Evolutionary conservation across 2,329 filamentous ascomycete species (phyloP).

Genomic region (Periconia digitata): DNA sequence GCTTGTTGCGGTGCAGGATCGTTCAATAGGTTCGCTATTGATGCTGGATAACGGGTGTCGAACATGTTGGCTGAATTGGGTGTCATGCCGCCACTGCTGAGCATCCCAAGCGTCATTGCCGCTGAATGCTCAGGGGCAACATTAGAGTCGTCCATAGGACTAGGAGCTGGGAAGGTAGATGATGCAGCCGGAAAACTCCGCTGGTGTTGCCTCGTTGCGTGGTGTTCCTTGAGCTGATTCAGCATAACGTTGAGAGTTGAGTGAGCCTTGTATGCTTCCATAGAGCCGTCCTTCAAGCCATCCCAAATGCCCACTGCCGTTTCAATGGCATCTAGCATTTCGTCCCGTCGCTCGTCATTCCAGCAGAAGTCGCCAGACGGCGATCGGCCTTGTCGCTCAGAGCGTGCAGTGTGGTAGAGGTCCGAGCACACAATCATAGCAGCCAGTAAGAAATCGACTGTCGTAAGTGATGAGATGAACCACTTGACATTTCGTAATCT

Average conservation of each 20-base stretch:
- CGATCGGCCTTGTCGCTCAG: slow-evolving; percentile 43
- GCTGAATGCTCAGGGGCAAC: slow-evolving; percentile 62
- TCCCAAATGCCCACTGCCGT: slow-evolving; percentile 79
- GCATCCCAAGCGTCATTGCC: slow-evolving; percentile 70
- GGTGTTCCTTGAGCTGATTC: slow-evolving; percentile 66
- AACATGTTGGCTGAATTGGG: slow-evolving; percentile 50
- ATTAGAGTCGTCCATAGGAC: slow-evolving; percentile 57
- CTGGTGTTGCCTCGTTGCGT: slow-evolving; percentile 27
- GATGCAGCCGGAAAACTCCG: slow-evolving; percentile 35
- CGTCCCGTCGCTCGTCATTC: slow-evolving; percentile 57
- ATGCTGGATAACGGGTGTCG: slow-evolving; percentile 41
- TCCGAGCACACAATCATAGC: slow-evolving; percentile 84
- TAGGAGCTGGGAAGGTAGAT: slow-evolving; percentile 29
- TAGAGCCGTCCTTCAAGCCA: slow-evolving; percentile 71
- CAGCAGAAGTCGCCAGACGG: slow-evolving; percentile 45
- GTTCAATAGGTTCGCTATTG: slow-evolving; percentile 42
- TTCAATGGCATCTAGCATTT: slow-evolving; percentile 77
- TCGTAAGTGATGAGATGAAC: slow-evolving; percentile 77
- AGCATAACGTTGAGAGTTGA: slow-evolving; percentile 83
- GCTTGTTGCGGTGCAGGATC: slow-evolving; percentile 35
- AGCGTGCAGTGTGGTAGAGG: slow-evolving; percentile 67
- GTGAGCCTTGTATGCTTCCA: slow-evolving; percentile 88
- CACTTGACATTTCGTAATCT: slow-evolving; percentile 73
- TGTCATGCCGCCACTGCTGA: slow-evolving; percentile 63
- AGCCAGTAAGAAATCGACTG: slow-evolving; percentile 82